Conservation (phyloP, 805 yeast species). For the Barnettozyma pratensis region DNA sequence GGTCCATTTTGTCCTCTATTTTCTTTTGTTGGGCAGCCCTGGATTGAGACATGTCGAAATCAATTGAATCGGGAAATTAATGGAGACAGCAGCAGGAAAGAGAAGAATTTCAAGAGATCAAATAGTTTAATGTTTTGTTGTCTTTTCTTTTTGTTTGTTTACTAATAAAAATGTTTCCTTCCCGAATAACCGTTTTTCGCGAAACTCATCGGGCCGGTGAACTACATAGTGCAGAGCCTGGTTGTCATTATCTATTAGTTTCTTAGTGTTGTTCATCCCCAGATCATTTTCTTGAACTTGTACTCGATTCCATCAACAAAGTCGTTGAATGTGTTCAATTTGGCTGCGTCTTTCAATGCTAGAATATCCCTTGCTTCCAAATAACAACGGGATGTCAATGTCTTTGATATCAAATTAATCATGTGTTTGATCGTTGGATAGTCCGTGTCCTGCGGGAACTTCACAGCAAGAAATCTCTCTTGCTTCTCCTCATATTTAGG, state of each 20-base stretch:
- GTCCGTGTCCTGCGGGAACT: conserved; percentile 23
- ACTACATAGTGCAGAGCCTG: too few species aligned
- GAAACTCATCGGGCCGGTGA: too few species aligned
- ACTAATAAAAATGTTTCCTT: background rate
- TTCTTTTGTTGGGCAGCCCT: background rate
- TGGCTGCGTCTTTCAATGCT: conserved; percentile 31
- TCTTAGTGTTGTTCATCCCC: conserved; percentile 24
- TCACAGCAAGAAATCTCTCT: conserved; percentile 13
- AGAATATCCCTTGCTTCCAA: conserved; percentile 30
- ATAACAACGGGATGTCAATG: conserved; percentile 18
- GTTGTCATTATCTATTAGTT: too few species aligned
- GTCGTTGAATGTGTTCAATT: conserved; percentile 22
- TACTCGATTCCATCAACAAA: conserved; percentile 32
- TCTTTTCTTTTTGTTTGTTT: background rate
- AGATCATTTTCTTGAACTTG: conserved; percentile 32
- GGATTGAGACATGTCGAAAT: too few species aligned
- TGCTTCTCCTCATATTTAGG: background rate
- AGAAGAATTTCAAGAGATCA: too few species aligned
- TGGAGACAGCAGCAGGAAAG: too few species aligned
- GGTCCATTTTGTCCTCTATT: conserved; percentile 39
- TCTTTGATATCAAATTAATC: conserved; percentile 21
- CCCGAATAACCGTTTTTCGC: background rate
- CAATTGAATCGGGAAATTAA: too few species aligned
- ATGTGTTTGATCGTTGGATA: conserved; percentile 19
- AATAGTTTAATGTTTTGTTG: too few species aligned